phyloP scores from a whole-genome alignment of 2,329 filamentous ascomycete species.

The Penicillium digitatum region DNA sequence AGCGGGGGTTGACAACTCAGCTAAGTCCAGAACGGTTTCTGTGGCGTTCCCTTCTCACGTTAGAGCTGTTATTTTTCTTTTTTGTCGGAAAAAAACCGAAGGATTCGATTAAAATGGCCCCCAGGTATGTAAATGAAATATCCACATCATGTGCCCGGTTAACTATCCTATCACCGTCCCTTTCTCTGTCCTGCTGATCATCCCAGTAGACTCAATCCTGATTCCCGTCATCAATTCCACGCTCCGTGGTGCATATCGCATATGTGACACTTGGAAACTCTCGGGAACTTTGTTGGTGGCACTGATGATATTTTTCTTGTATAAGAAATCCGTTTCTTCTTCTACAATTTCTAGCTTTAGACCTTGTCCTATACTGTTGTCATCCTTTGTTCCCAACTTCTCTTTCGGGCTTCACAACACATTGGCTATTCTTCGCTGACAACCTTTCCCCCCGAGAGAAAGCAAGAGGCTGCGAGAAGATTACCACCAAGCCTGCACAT shows the following conservation, averaged over 20 bases:
- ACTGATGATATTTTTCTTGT: slow-evolving; percentile 7
- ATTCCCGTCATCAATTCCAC: slow-evolving; percentile 1
- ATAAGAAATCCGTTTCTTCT: slow-evolving; percentile 15
- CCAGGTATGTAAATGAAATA: neutral
- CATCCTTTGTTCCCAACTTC: slow-evolving; percentile 8
- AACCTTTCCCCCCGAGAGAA: neutral
- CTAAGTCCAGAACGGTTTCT: slow-evolving; percentile 15
- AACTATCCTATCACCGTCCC: slow-evolving; percentile 2
- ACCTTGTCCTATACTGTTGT: slow-evolving; percentile 15
- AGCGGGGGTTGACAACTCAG: slow-evolving; percentile 3
- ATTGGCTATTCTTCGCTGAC: neutral
- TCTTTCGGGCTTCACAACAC: slow-evolving; percentile 2
- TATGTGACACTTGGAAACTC: slow-evolving; percentile 19
- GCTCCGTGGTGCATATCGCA: slow-evolving; percentile 3
- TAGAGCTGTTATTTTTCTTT: slow-evolving; percentile 9
- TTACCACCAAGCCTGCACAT: neutral
- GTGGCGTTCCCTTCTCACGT: slow-evolving; percentile 10
- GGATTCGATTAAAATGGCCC: slow-evolving; percentile 4
- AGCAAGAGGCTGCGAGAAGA: neutral
- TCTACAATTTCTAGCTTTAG: slow-evolving; percentile 14
- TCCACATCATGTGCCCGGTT: slow-evolving; percentile 2
- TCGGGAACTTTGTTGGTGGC: slow-evolving; percentile 15
- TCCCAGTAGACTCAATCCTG: neutral
- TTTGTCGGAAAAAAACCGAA: slow-evolving; percentile 3
- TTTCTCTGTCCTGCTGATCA: slow-evolving; percentile 17